A percentile compares a stretch with the other conserved stretches of the same genome.
Evolutionary conservation across 768 basidiomycete species (phyloP).

Genomic region (Boletus huronensis): DNA sequence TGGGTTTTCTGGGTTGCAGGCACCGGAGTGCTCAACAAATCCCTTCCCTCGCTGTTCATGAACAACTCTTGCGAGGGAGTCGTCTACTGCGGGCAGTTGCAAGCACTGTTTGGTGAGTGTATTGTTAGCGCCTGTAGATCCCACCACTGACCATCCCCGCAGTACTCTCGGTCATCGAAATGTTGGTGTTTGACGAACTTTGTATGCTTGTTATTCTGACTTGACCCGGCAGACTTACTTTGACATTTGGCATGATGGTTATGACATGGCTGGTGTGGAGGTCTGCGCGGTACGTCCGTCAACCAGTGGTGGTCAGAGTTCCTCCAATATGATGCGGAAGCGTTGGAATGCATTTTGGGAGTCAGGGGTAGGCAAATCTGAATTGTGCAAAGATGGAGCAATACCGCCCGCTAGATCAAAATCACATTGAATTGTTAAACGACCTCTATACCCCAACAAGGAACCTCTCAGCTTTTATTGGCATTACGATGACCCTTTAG

Average conservation of each 20-base stretch:
- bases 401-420: not conserved
- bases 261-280: constrained; percentile 53
- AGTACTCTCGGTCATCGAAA: constrained; percentile 52
- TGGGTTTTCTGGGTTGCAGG: constrained; percentile 62
- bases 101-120: constrained; percentile 47
- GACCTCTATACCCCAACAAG: not conserved
- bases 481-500: not conserved
- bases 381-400: constrained; percentile 1
- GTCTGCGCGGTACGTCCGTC: constrained; percentile 39
- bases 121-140: not conserved
- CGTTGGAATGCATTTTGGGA: constrained; percentile 1
- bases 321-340: constrained; percentile 19
- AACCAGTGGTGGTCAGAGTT: constrained; percentile 28
- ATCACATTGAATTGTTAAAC: not conserved
- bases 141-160: constrained; percentile 6
- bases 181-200: constrained; percentile 34
- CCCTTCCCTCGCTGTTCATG: constrained; percentile 44
- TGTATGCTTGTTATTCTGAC: constrained; percentile 6
- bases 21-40: constrained; percentile 47
- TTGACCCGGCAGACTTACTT: constrained; percentile 34
- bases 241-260: constrained; percentile 47
- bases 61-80: constrained; percentile 37
- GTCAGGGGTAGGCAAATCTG: constrained; percentile 2
- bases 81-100: constrained; percentile 57
- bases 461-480: not conserved